phyloP scores from a whole-genome alignment of 441 rosid genomes.

The Euphorbia neoarborescens region DNA sequence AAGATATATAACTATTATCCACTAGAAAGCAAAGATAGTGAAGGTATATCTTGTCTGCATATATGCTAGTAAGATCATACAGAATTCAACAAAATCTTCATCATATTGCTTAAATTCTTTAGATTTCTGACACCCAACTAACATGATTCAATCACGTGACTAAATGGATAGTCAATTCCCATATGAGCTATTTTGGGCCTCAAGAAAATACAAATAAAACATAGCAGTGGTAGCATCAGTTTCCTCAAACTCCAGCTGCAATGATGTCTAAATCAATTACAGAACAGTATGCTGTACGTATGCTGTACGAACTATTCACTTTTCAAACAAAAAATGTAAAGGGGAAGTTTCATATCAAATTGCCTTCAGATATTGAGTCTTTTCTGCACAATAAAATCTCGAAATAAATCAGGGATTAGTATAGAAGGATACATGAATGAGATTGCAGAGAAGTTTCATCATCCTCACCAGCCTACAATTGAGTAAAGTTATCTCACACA shows the following conservation, averaged over 20 bases:
- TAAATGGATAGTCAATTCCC: background rate
- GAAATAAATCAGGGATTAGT: constrained; percentile 7
- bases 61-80: background rate
- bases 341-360: background rate
- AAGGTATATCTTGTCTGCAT: background rate
- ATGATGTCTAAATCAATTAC: background rate
- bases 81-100: background rate
- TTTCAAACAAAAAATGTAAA: background rate
- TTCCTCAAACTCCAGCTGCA: background rate
- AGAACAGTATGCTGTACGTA: background rate
- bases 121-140: background rate
- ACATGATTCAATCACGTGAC: no score
- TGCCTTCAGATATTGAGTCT: background rate
- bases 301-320: background rate
- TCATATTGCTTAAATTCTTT: background rate
- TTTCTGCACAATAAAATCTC: background rate
- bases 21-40: background rate
- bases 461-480: constrained; percentile 51
- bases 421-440: constrained; percentile 63
- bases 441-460: constrained; percentile 47
- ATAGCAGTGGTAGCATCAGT: background rate
- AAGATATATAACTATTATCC: background rate
- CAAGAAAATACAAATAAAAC: background rate
- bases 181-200: background rate
- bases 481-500: constrained; percentile 5